These are phyloP conservation scores for Lactarius tabidus DNA, from an alignment of 768 basidiomycete genomes.

Conservation along the genomic window DNA sequence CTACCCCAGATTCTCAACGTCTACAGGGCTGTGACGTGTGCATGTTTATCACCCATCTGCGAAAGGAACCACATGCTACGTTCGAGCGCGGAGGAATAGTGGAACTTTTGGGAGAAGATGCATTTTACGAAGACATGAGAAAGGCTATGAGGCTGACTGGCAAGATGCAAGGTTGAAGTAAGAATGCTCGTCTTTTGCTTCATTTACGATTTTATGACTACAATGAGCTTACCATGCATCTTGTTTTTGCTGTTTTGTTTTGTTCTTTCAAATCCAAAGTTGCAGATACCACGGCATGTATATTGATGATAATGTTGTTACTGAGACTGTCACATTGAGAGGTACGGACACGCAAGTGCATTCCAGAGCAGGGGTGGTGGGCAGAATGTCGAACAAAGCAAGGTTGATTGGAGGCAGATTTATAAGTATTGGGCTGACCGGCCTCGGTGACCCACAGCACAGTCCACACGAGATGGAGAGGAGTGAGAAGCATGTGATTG, in stretches of 20 bases:
- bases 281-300: no score
- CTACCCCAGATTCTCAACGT: neutral
- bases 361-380: no score
- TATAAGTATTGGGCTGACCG: no score
- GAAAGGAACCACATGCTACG: slow-evolving; percentile 33
- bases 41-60: slow-evolving; percentile 48
- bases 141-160: slow-evolving; percentile 41
- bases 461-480: neutral
- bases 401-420: no score
- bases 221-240: neutral
- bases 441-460: no score
- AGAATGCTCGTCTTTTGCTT: neutral
- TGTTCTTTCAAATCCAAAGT: no score
- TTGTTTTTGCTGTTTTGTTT: no score
- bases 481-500: neutral
- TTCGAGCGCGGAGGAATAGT: slow-evolving; percentile 46
- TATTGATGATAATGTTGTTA: no score
- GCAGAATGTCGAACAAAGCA: no score
- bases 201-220: neutral
- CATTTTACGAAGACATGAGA: slow-evolving; percentile 42
- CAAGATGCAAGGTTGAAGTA: slow-evolving; percentile 1
- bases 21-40: slow-evolving; percentile 42
- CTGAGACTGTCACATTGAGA: no score
- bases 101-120: slow-evolving; percentile 40
- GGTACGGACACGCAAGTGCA: no score